Evolutionary conservation across 2,329 filamentous ascomycete species (phyloP).

Genomic region (Epichloe sp.): DNA sequence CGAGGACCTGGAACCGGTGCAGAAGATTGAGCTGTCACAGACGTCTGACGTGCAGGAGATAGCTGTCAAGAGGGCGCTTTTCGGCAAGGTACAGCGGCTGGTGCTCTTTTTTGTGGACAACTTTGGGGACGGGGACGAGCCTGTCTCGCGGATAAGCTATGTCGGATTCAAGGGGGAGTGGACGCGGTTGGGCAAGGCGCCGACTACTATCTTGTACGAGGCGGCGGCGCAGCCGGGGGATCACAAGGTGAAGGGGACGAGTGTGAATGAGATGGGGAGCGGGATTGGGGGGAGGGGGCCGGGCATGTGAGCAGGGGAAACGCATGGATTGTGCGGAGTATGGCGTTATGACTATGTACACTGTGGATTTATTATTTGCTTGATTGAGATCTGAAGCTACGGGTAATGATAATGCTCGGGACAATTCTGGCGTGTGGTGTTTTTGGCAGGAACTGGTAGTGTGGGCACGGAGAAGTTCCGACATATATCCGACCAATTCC

Average conservation of each 20-base stretch:
- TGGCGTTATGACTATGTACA: too few relatives aligned
- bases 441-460: not conserved
- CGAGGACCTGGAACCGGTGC: constrained; percentile 55
- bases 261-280: constrained; percentile 40
- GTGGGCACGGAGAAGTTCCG: not conserved
- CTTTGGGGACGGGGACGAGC: constrained; percentile 67
- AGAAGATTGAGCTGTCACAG: constrained; percentile 64
- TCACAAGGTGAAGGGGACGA: constrained; percentile 54
- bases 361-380: too few relatives aligned
- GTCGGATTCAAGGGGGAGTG: constrained; percentile 91
- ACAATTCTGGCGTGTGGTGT: not conserved
- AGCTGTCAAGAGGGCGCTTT: constrained; percentile 74
- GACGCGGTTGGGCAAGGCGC: constrained; percentile 61
- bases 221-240: constrained; percentile 85
- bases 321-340: too few relatives aligned
- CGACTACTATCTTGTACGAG: constrained; percentile 82
- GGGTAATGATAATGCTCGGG: too few relatives aligned
- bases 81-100: constrained; percentile 72
- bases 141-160: constrained; percentile 68
- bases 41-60: constrained; percentile 77
- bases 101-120: constrained; percentile 88
- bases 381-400: not conserved
- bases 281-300: constrained; percentile 32
- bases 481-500: constrained; percentile 6
- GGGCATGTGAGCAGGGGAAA: constrained; percentile 14